A percentile compares a stretch with the other conserved stretches of the same genome.
Conservation (phyloP, 108 stramenopile genomes). For the Fistulifera solaris region DNA sequence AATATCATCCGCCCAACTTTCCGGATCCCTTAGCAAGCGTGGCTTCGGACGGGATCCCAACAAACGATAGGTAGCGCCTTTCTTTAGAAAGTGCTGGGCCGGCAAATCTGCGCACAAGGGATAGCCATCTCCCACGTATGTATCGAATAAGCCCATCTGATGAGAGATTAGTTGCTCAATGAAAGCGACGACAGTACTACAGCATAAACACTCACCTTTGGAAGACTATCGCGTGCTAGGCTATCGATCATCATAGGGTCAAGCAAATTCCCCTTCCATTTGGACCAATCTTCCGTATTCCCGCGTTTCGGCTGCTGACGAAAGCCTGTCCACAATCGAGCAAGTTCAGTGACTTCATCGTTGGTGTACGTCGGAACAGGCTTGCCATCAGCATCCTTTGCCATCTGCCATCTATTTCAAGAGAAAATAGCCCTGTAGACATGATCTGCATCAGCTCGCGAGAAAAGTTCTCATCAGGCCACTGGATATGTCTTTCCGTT, state of each 20-base stretch:
- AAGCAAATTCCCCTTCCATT: conserved; percentile 10
- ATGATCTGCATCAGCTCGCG: conserved; percentile 47
- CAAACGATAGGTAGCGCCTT: conserved; percentile 38
- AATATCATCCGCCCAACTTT: conserved; percentile 13
- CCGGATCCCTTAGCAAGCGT: conserved; percentile 1
- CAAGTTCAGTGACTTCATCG: conserved; percentile 31
- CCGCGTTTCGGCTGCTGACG: conserved; percentile 10
- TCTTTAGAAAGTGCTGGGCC: conserved; percentile 34
- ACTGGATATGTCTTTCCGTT: not conserved
- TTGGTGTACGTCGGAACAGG: conserved; percentile 24
- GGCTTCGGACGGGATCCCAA: conserved; percentile 21
- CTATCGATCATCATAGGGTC: conserved; percentile 52
- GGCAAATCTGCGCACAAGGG: conserved; percentile 40
- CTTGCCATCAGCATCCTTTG: conserved; percentile 1
- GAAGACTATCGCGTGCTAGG: conserved; percentile 25
- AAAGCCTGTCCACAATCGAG: conserved; percentile 40
- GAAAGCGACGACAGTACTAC: not conserved
- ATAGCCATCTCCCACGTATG: conserved; percentile 58
- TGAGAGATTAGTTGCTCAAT: not conserved
- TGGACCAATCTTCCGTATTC: conserved; percentile 21
- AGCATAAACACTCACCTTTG: not conserved
- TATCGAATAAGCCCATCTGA: conserved; percentile 21
- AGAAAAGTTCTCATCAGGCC: conserved; percentile 31
- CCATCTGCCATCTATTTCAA: conserved; percentile 36
- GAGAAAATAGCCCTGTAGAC: conserved; percentile 29